Base-by-base conservation (phyloP, 2,329 filamentous ascomycete genomes). In the Nothophoma quercina region DNA sequence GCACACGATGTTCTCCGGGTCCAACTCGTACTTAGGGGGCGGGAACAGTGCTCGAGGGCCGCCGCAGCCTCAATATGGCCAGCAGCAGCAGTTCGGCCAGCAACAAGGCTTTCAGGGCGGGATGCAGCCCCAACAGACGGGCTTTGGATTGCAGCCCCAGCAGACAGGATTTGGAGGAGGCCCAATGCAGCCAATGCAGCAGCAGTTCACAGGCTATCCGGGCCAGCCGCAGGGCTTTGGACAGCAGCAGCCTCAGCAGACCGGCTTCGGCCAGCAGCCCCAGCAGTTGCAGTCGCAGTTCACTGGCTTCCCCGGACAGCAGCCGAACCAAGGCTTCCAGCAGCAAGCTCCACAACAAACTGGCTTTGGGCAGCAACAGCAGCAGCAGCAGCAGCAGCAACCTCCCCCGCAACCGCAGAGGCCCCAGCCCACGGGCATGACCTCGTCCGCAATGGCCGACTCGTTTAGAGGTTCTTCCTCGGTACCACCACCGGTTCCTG, bases 1-100 rank as follows among this genome's bases (percentile, higher is more conserved):
- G 59, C 56, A 54, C 67, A 72, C 69, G 77, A 97, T 97, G 93
- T 98, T 91, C 79, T 95, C 91, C 63, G 91, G 88, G 74, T 90
- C 91, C 63, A 96, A 90, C 80, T 88, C 90, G 60, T 97, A 88
- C 76, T 79, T 96, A 69, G 91, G 91, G 76, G 89, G 87, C 78
- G 85, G 83, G 75, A 91, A 88, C 72, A 88, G 83, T 80, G 85
- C 88, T 73, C 89, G 87, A 55, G 44, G 44, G 57, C 89, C 89
- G 41, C 85, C 86, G 59, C 75, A 76, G 65, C 75, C 73, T 64
- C 65, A 80, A 75, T 72, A 78, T 72, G 70, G 76, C 60, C 76
- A 78, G 62, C 82, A 81, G 65, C 79, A 65, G 50, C 52, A 33
- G 18, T 55, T 62, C 45, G 79, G 64, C 77, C 79, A 68, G 60